phyloP scores from a whole-genome alignment of 139 green algal genomes.

The Chlamydomonas sp. region DNA sequence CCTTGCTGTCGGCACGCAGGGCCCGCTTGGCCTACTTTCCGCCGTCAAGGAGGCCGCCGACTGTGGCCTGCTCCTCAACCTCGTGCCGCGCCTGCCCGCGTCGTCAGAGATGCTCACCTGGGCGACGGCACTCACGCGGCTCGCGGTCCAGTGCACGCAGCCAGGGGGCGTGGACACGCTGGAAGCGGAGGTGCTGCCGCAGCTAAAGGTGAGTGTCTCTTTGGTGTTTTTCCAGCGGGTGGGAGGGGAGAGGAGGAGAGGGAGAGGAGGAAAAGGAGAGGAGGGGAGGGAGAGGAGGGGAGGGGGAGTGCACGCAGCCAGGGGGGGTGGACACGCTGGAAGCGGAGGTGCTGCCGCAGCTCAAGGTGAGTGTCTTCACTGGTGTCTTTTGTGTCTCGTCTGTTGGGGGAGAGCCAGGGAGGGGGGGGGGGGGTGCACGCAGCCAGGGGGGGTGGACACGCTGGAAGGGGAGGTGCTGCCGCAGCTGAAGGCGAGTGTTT shows the following conservation, averaged over 20 bases:
- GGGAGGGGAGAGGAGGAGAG: too few species aligned
- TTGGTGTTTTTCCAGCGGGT: too few species aligned
- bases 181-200: slow-evolving; percentile 42
- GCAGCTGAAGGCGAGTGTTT: slow-evolving; percentile 34
- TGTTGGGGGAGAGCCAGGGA: too few species aligned
- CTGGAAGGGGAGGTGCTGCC: slow-evolving; percentile 45
- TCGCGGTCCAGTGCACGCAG: slow-evolving; percentile 41
- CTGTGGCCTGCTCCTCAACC: slow-evolving; percentile 28
- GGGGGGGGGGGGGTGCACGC: too few species aligned
- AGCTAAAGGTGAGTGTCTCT: slow-evolving; percentile 38
- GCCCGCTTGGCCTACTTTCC: slow-evolving; percentile 36
- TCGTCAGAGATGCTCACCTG: slow-evolving; percentile 22
- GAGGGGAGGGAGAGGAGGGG: too few species aligned
- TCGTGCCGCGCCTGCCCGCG: slow-evolving; percentile 32
- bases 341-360: slow-evolving; percentile 37
- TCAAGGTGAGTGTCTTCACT: too few species aligned
- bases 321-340: slow-evolving; percentile 30
- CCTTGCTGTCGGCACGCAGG: too few species aligned
- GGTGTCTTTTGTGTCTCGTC: too few species aligned
- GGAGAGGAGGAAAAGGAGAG: too few species aligned
- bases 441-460: slow-evolving; percentile 20
- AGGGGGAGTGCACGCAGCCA: slow-evolving; percentile 34
- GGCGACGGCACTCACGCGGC: slow-evolving; percentile 24
- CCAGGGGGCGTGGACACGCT: slow-evolving; percentile 25
- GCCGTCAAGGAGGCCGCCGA: slow-evolving; percentile 36